A percentile compares a stretch with the other conserved stretches of the same genome.
phyloP scores from a whole-genome alignment of 768 basidiomycete genomes.

The Gloeopeniophorella convolvens region DNA sequence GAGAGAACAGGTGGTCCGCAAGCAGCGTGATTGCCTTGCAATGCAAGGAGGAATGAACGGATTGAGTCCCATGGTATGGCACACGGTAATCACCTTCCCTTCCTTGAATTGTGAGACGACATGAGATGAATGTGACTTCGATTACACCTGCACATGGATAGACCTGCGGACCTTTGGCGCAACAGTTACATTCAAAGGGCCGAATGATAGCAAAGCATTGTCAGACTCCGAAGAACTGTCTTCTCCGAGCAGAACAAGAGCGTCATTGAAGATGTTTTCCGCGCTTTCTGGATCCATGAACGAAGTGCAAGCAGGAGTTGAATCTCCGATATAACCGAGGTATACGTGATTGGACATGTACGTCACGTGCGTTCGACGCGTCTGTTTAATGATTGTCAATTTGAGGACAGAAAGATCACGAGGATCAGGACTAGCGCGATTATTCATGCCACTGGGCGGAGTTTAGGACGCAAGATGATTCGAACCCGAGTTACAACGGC shows the following conservation, averaged over 20 bases:
- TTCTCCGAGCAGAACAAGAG: background rate
- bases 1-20: constrained; percentile 70
- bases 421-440: too few species aligned
- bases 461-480: too few species aligned
- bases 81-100: constrained; percentile 8
- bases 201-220: background rate
- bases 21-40: constrained; percentile 61
- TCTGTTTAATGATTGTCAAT: too few species aligned
- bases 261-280: background rate
- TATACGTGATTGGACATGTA: too few species aligned
- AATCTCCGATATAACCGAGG: too few species aligned
- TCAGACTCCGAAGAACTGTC: background rate
- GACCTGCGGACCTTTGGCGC: constrained; percentile 4
- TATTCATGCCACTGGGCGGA: too few species aligned
- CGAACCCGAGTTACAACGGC: too few species aligned
- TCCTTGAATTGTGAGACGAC: too few species aligned
- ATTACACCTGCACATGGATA: too few species aligned
- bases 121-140: too few species aligned
- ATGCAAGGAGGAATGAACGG: background rate
- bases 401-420: too few species aligned
- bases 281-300: background rate
- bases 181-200: background rate
- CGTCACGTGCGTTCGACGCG: too few species aligned
- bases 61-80: background rate
- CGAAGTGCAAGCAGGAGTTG: background rate